Evolutionary conservation across 1,284 basidiomycete genomes (phyloP).

Genomic region (Cryptococcus depauperatus): DNA sequence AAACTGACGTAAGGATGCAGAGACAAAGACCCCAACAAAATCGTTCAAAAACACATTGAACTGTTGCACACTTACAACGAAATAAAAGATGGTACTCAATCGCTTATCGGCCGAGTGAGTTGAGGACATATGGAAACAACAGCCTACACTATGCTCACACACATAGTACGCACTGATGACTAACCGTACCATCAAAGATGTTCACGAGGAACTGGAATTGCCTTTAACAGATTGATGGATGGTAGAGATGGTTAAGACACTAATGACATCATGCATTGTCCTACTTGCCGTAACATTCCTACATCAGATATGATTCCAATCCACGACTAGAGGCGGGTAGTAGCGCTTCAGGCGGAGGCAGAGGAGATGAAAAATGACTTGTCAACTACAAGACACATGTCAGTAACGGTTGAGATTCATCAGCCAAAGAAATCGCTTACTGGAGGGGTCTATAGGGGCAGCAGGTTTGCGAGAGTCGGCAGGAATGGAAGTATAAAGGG

Average conservation of each 20-base stretch:
- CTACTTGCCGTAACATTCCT: not conserved
- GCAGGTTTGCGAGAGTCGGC: constrained; percentile 71
- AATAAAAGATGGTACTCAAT: constrained; percentile 43
- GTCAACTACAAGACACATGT: constrained; percentile 26
- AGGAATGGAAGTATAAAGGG: constrained; percentile 61
- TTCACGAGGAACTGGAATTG: constrained; percentile 37
- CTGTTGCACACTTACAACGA: constrained; percentile 44
- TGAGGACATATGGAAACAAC: constrained; percentile 7
- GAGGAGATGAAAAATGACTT: constrained; percentile 43
- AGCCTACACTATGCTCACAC: not conserved
- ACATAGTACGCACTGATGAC: constrained; percentile 38
- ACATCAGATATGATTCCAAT: no score
- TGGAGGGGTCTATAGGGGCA: constrained; percentile 77
- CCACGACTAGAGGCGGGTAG: constrained; percentile 2
- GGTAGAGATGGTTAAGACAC: not conserved
- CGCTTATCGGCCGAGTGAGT: constrained; percentile 38
- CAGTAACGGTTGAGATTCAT: constrained; percentile 1
- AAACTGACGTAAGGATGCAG: no score
- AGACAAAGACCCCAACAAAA: constrained; percentile 26
- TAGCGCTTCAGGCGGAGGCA: constrained; percentile 59
- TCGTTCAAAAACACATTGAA: constrained; percentile 36
- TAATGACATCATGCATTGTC: not conserved
- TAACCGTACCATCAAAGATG: constrained; percentile 29
- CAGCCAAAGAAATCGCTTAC: constrained; percentile 49
- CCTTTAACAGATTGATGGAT: constrained; percentile 25